phyloP scores from a whole-genome alignment of 1,284 basidiomycete species.

The Ustilago tritici region DNA sequence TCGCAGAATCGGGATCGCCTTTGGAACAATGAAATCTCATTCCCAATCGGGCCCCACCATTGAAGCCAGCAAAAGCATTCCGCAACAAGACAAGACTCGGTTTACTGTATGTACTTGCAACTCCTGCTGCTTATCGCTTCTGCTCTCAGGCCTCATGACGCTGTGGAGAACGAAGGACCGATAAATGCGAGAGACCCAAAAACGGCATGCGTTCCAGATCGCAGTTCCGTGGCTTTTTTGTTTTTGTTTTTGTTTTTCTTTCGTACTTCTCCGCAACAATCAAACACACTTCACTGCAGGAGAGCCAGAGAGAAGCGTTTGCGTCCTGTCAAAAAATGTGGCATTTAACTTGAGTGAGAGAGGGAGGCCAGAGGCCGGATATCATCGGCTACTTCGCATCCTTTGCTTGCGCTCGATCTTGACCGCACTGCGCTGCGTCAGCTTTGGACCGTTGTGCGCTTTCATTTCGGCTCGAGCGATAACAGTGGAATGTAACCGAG shows the following conservation, averaged over 20 bases:
- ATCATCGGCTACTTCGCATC: slow-evolving; percentile 43
- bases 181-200: slow-evolving; percentile 36
- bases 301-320: not conserved
- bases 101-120: not conserved
- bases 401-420: not conserved
- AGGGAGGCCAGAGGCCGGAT: slow-evolving; percentile 8
- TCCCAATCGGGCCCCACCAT: not conserved
- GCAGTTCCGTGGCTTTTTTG: not conserved
- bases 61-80: slow-evolving; percentile 1
- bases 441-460: not conserved
- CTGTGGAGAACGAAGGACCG: slow-evolving; percentile 9
- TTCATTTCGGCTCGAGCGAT: not conserved
- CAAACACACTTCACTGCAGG: not conserved
- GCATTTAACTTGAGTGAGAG: not conserved
- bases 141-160: slow-evolving; percentile 10
- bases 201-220: not conserved
- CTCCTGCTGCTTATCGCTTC: not conserved
- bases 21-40: not conserved
- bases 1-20: not conserved
- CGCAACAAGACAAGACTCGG: not conserved
- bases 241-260: not conserved
- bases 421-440: not conserved
- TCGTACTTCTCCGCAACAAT: slow-evolving; percentile 12
- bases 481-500: not conserved
- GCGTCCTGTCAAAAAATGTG: not conserved